A percentile compares a stretch with the other conserved stretches of the same genome.
Conservation (phyloP, 331 rosid genomes). For the Prunus yedoensis region DNA sequence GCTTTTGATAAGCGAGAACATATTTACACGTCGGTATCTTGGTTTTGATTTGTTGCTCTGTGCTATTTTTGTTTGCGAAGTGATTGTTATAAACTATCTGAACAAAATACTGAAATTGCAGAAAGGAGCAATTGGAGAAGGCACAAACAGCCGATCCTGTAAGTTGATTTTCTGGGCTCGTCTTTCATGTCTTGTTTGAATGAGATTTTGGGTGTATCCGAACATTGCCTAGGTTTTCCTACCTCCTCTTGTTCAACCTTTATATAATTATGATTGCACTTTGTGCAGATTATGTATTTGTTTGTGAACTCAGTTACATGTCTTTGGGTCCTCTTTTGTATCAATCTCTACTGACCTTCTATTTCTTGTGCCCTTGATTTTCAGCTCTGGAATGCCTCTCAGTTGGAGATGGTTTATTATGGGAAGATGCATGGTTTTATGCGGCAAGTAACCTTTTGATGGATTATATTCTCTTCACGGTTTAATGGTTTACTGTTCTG, state of each 20-base stretch:
- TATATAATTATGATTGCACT: not conserved
- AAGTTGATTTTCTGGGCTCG: constrained; percentile 28
- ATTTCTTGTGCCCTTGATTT: constrained; percentile 13
- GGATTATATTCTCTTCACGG: not conserved
- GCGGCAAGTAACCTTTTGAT: constrained; percentile 54
- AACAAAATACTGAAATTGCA: constrained; percentile 29
- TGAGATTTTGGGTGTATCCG: not conserved
- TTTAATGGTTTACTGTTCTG: not conserved
- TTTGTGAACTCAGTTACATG: not conserved
- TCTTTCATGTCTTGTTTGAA: not conserved
- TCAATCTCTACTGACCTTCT: not conserved
- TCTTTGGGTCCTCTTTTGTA: not conserved
- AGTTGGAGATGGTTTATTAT: constrained; percentile 80
- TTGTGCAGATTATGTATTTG: not conserved
- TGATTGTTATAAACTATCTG: constrained; percentile 20
- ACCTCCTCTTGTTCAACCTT: constrained; percentile 1
- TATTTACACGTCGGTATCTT: constrained; percentile 62
- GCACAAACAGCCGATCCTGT: constrained; percentile 89
- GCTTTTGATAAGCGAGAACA: constrained; percentile 76
- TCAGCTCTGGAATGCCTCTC: constrained; percentile 99
- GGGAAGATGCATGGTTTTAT: constrained; percentile 99
- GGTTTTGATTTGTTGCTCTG: constrained; percentile 5
- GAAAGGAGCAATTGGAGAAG: constrained; percentile 88
- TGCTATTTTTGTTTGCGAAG: constrained; percentile 10
- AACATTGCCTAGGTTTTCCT: not conserved